phyloP scores from a whole-genome alignment of 2,329 filamentous ascomycete genomes.

The Xylaria sp. region DNA sequence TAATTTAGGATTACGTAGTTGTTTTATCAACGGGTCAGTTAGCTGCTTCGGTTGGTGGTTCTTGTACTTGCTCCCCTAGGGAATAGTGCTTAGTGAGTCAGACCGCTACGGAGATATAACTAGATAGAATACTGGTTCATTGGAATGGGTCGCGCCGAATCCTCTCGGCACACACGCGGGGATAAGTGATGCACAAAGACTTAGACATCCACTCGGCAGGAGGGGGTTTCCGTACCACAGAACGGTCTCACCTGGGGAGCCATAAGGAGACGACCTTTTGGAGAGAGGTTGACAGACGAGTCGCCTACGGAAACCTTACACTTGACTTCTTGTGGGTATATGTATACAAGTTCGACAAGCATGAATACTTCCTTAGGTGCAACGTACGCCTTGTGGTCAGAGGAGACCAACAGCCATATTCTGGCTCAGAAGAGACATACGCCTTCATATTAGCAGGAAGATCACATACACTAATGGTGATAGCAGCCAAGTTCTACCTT shows the following conservation, averaged over 20 bases:
- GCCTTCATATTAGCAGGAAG: not conserved
- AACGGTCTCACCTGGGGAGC: not conserved
- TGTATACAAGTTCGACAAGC: conserved; percentile 4
- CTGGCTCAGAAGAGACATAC: not conserved
- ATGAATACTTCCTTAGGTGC: not conserved
- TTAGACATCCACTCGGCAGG: no score
- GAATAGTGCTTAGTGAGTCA: no score
- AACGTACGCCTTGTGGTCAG: not conserved
- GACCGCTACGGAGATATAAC: no score
- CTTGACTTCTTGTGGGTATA: conserved; percentile 13
- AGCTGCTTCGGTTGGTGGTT: no score
- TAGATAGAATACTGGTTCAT: no score
- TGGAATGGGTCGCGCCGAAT: no score
- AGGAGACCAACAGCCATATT: not conserved
- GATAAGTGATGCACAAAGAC: no score
- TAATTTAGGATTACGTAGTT: no score
- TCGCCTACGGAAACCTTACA: not conserved
- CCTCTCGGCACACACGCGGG: no score
- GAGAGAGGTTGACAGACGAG: not conserved
- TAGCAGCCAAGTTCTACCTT: not conserved
- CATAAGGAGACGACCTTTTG: not conserved
- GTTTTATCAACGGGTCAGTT: no score
- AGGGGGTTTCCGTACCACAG: not conserved
- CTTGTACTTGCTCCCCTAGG: no score
- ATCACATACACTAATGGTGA: not conserved